A percentile compares a stretch with the other conserved stretches of the same genome.
phyloP scores from a whole-genome alignment of 768 basidiomycete genomes.

The Coprinopsis cinerea region DNA sequence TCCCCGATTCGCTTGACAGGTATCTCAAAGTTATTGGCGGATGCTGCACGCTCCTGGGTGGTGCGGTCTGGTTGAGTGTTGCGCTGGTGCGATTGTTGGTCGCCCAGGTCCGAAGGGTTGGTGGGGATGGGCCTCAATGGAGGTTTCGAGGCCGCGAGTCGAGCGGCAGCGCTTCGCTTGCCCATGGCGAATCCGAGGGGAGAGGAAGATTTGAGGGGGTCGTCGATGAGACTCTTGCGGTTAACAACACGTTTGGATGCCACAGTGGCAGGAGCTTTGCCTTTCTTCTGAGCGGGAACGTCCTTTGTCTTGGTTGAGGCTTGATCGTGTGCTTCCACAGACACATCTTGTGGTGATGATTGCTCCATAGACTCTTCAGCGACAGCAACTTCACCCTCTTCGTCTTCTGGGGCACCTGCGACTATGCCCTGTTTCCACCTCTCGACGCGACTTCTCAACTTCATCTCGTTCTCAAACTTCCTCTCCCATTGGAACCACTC shows the following conservation, averaged over 20 bases:
- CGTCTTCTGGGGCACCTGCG: constrained; percentile 8
- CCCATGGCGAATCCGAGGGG: constrained; percentile 10
- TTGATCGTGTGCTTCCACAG: background rate
- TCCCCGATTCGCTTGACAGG: background rate
- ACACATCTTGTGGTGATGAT: background rate
- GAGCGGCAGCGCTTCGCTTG: constrained; percentile 1
- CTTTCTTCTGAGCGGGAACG: background rate
- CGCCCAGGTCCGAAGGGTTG: background rate
- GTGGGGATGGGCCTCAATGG: background rate
- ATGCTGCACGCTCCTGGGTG: constrained; percentile 23
- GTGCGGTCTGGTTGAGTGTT: constrained; percentile 3
- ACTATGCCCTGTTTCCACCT: constrained; percentile 19
- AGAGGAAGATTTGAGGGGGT: background rate
- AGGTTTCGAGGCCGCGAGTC: background rate
- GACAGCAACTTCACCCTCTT: background rate
- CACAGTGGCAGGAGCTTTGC: background rate
- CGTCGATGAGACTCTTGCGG: background rate
- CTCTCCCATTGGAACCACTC: constrained; percentile 45
- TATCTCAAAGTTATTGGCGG: constrained; percentile 13
- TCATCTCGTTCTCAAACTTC: constrained; percentile 23
- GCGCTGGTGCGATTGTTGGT: background rate
- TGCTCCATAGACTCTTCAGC: background rate
- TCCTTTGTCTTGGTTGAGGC: background rate
- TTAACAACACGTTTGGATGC: background rate
- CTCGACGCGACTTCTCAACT: constrained; percentile 21